phyloP scores from a whole-genome alignment of 108 stramenopile genomes.

The Schizochytrium sp. region DNA sequence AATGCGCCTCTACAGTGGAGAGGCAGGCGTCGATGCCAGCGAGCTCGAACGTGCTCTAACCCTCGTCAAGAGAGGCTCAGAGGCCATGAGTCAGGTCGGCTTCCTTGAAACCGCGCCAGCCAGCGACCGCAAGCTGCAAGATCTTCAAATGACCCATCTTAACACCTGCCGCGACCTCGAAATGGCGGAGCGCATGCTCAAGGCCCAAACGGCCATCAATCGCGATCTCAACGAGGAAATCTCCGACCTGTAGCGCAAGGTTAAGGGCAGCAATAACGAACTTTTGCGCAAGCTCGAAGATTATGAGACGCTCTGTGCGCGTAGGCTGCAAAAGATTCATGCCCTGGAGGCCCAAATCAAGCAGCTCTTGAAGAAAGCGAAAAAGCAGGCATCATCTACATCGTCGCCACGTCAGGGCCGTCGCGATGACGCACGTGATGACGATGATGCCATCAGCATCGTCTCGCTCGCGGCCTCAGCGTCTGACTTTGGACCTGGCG shows the following conservation, averaged over 20 bases:
- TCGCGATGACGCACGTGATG: background rate
- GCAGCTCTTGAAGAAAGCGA: conserved; percentile 17
- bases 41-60: conserved; percentile 56
- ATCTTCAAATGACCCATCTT: conserved; percentile 44
- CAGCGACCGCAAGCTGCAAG: conserved; percentile 30
- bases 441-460: conserved; percentile 24
- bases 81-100: background rate
- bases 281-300: conserved; percentile 34
- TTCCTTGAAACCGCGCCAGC: conserved; percentile 30
- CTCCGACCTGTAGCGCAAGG: conserved; percentile 26
- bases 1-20: conserved; percentile 28
- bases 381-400: background rate
- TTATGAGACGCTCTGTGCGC: conserved; percentile 40
- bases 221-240: conserved; percentile 54
- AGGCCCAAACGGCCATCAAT: conserved; percentile 53
- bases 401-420: conserved; percentile 4
- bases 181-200: conserved; percentile 57
- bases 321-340: conserved; percentile 37
- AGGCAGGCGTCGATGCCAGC: conserved; percentile 47
- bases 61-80: conserved; percentile 31
- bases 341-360: conserved; percentile 48
- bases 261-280: conserved; percentile 33
- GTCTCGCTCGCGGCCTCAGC: background rate
- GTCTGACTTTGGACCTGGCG: conserved; percentile 40
- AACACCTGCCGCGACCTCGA: conserved; percentile 44